Conservation (phyloP, 768 basidiomycete genomes). For the Chalciporus chontae region DNA sequence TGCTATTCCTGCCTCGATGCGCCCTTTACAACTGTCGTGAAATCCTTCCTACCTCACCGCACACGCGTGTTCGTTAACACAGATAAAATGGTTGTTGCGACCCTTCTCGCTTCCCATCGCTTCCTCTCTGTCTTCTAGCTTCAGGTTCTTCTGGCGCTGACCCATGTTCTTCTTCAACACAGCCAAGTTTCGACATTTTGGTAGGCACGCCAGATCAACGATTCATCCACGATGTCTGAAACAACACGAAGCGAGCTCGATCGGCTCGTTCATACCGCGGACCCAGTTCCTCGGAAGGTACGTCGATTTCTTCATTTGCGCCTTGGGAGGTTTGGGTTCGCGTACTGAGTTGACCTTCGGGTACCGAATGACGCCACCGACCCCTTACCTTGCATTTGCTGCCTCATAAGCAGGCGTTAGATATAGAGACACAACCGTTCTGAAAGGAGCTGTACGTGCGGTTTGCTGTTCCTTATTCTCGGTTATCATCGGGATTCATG, state of each 20-base stretch:
- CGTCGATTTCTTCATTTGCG: constrained; percentile 24
- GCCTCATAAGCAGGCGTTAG: constrained; percentile 56
- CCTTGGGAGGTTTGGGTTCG: constrained; percentile 37
- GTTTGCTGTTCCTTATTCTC: constrained; percentile 1
- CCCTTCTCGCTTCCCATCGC: constrained; percentile 24
- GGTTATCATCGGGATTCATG: constrained; percentile 1
- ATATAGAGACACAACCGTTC: constrained; percentile 95
- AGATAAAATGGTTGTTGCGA: constrained; percentile 22
- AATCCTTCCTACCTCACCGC: constrained; percentile 11
- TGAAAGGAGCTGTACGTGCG: constrained; percentile 75
- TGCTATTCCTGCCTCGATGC: neutral
- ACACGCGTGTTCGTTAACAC: constrained; percentile 16
- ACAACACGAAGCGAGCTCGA: constrained; percentile 68
- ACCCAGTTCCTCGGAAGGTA: constrained; percentile 58
- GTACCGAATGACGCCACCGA: constrained; percentile 14
- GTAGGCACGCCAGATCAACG: constrained; percentile 43
- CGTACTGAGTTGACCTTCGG: constrained; percentile 24
- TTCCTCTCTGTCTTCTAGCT: constrained; percentile 12
- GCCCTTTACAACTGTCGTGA: constrained; percentile 7
- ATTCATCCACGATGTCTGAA: constrained; percentile 35
- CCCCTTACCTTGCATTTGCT: neutral
- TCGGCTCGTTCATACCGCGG: constrained; percentile 57
- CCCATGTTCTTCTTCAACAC: constrained; percentile 32
- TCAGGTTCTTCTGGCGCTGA: neutral
- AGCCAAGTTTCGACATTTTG: constrained; percentile 32